Evolutionary conservation across 225 moss, liverwort and hornwort species (phyloP).

Genomic region (Pseudoscleropodium purum): DNA sequence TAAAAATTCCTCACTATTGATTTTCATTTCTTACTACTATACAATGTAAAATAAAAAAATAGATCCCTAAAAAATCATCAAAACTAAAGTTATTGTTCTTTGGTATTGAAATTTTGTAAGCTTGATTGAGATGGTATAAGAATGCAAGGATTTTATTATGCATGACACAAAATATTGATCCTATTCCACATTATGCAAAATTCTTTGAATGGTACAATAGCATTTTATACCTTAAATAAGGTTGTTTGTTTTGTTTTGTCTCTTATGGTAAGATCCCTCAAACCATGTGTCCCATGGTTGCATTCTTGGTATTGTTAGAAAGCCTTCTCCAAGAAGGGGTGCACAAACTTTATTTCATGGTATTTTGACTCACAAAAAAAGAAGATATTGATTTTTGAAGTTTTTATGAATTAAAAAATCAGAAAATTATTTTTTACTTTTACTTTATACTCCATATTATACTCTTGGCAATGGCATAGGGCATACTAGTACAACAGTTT

Average conservation of each 20-base stretch:
- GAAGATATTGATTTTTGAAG: background rate
- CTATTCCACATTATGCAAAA: no score
- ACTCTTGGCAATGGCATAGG: background rate
- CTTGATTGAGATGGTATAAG: background rate
- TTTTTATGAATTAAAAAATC: background rate
- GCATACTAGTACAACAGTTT: background rate
- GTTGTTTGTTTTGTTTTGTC: no score
- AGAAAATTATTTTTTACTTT: background rate
- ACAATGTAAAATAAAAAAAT: background rate
- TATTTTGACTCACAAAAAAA: rapidly evolving
- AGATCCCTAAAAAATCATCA: background rate
- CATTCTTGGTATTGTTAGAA: rapidly evolving
- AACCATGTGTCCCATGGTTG: rapidly evolving
- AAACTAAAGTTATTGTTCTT: background rate
- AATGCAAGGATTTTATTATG: no score
- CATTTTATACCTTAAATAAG: background rate
- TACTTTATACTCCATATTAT: no score
- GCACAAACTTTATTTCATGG: background rate
- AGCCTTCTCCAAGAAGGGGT: rapidly evolving
- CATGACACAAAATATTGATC: background rate
- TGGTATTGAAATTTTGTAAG: background rate
- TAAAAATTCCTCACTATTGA: background rate
- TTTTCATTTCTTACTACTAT: background rate
- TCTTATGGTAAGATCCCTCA: rapidly evolving
- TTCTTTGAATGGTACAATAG: background rate